Evolutionary conservation across 2,329 filamentous ascomycete genomes (phyloP).

Genomic region (Dissoconium aciculare): DNA sequence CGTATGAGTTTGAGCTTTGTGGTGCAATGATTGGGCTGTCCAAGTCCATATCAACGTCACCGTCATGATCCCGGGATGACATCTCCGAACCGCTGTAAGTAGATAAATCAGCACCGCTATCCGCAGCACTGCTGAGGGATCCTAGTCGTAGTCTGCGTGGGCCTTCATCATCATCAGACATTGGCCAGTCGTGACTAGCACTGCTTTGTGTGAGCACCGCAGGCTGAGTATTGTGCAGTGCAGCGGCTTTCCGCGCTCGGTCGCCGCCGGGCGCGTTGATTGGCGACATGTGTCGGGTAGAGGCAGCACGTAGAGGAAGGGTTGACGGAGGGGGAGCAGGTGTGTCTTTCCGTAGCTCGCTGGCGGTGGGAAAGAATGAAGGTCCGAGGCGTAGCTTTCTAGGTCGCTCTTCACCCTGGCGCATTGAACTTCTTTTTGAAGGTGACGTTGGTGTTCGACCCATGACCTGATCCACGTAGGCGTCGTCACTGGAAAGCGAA

Average conservation of each 20-base stretch:
- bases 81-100: conserved; percentile 14
- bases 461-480: not conserved
- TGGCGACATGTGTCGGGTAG: conserved; percentile 5
- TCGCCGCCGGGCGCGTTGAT: conserved; percentile 17
- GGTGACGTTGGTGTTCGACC: conserved; percentile 16
- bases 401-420: conserved; percentile 15
- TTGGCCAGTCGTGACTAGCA: conserved; percentile 3
- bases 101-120: conserved; percentile 24
- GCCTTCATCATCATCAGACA: conserved; percentile 10
- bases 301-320: conserved; percentile 12
- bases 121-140: conserved; percentile 22
- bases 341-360: conserved; percentile 21
- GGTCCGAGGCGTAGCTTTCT: conserved; percentile 14
- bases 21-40: conserved; percentile 3
- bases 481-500: conserved; percentile 6
- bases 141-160: conserved; percentile 16
- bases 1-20: conserved; percentile 5
- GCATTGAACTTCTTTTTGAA: conserved; percentile 17
- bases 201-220: not conserved
- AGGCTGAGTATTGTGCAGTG: conserved; percentile 10
- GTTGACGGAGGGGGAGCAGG: conserved; percentile 17
- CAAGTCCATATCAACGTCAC: conserved; percentile 19
- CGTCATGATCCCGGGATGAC: conserved; percentile 17
- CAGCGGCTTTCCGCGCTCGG: conserved; percentile 19
- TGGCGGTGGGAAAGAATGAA: conserved; percentile 5